phyloP scores from a whole-genome alignment of 331 rosid species.

The Ulmus americana region DNA sequence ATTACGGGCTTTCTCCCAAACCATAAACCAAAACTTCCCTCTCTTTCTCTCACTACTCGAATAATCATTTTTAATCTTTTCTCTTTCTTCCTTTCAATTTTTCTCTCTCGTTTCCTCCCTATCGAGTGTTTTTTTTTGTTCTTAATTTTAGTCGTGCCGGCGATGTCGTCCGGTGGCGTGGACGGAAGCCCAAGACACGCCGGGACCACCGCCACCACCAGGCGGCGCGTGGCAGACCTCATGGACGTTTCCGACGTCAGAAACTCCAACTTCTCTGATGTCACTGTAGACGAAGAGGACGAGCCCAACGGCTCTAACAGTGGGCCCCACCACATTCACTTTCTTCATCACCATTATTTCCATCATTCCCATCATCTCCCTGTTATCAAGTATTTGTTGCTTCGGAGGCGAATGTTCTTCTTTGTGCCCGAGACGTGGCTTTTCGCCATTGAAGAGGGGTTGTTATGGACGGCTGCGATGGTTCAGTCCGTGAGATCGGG shows the following conservation, averaged over 20 bases:
- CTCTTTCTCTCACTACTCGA: not conserved
- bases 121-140: not conserved
- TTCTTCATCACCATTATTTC: constrained; percentile 18
- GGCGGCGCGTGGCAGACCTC: constrained; percentile 74
- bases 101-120: not conserved
- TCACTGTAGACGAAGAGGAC: constrained; percentile 37
- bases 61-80: not conserved
- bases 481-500: constrained; percentile 43
- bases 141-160: constrained; percentile 14
- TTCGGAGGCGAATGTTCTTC: constrained; percentile 43
- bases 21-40: constrained; percentile 11
- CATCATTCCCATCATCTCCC: constrained; percentile 31
- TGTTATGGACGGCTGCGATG: constrained; percentile 34
- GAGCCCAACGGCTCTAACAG: constrained; percentile 18
- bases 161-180: constrained; percentile 61
- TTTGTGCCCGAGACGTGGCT: constrained; percentile 50
- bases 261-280: constrained; percentile 25
- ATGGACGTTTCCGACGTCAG: constrained; percentile 30
- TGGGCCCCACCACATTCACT: constrained; percentile 24
- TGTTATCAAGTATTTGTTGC: constrained; percentile 34
- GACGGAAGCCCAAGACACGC: constrained; percentile 46
- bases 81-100: not conserved
- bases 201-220: constrained; percentile 66
- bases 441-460: constrained; percentile 31
- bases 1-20: constrained; percentile 28